phyloP scores from a whole-genome alignment of 768 basidiomycete species.

The Mycena alexandri region DNA sequence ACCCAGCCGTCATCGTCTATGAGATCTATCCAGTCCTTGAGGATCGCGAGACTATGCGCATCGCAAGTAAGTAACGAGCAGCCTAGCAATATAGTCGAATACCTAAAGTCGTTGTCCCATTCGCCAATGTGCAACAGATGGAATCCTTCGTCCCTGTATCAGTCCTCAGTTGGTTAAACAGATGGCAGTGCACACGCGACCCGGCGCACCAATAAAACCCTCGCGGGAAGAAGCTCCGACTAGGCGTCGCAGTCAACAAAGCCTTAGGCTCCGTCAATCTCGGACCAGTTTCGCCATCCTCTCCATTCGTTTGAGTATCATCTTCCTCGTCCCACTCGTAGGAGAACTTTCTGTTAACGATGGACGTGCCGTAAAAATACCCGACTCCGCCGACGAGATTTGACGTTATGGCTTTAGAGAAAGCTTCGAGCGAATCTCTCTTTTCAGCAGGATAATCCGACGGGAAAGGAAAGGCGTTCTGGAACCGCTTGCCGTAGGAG shows the following conservation, averaged over 20 bases:
- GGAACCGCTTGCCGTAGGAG: slow-evolving; percentile 77
- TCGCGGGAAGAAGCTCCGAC: slow-evolving; percentile 96
- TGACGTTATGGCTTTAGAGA: slow-evolving; percentile 91
- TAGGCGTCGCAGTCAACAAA: slow-evolving; percentile 92
- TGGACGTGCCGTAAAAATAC: slow-evolving; percentile 93
- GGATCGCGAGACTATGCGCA: slow-evolving; percentile 79
- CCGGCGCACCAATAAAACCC: slow-evolving; percentile 92
- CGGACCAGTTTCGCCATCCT: slow-evolving; percentile 63
- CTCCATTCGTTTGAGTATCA: slow-evolving; percentile 52
- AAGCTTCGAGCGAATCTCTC: slow-evolving; percentile 66
- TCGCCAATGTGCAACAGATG: slow-evolving; percentile 92
- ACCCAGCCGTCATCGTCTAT: slow-evolving; percentile 98
- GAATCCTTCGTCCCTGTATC: slow-evolving; percentile 93
- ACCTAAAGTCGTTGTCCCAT: slow-evolving; percentile 94
- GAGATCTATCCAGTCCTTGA: slow-evolving; percentile 90
- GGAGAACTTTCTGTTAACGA: slow-evolving; percentile 86
- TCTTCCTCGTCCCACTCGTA: slow-evolving; percentile 92
- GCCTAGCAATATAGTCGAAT: not conserved
- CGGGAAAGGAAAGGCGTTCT: slow-evolving; percentile 75
- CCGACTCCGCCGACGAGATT: slow-evolving; percentile 95
- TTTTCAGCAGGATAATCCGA: slow-evolving; percentile 63
- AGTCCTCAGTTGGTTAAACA: slow-evolving; percentile 30
- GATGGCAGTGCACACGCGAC: slow-evolving; percentile 8
- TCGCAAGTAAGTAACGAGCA: not conserved
- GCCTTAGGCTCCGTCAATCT: slow-evolving; percentile 79